Evolutionary conservation across 2,329 filamentous ascomycete species (phyloP), one percentile per base, ranked within the genome.

Genomic region (Hirsutella minnesotensis): DNA sequence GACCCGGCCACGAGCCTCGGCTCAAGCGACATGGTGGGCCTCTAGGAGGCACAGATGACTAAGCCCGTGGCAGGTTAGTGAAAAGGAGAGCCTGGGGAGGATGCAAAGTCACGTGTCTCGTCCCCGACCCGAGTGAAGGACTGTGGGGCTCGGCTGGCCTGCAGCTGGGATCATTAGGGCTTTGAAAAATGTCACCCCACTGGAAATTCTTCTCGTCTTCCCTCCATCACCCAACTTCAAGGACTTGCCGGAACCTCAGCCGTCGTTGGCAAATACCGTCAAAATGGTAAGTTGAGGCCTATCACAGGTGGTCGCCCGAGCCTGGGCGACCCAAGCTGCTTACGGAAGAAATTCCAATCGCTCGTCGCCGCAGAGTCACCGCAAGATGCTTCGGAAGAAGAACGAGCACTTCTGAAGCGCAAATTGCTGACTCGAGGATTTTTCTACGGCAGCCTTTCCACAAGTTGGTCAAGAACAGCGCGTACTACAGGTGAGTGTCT

Each of bases 401-500:
- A 66, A 61, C 51, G 62, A 65, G 62, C 60, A 63, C 56, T 60
- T 78, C 89, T 95, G 89, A 95, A 95, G 89, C 88, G 89, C 80
- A 81, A 95, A 95, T 95, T 95, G 90, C 90, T 95, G 89, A 95
- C 87, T 95, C 86, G 81, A 69, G 75, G 73, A 69, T 69, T 78
- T 71, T 90, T 88, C 83, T 79, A 86, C 96, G 81, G 16, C n/a
- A 41, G 40, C 33, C 40, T 41, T 36, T 41, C 83, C 80, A 86
- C 79, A 96, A 96, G 81, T 71, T 83, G 68, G 79, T 92, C 68
- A 96, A 96, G 85, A 95, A 83, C 79, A 88, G 83, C 72, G 85
- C 92, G 67, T 98, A 96, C 87, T 95, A 86, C 81, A 95, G 87
- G 87, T 94, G 63, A 82, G 83, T 71, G 47, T 43, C 19, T 34